These are phyloP conservation scores for Suhomyces bribrorum DNA, from an alignment of 1,139 yeast genomes.

Conservation along the genomic window DNA sequence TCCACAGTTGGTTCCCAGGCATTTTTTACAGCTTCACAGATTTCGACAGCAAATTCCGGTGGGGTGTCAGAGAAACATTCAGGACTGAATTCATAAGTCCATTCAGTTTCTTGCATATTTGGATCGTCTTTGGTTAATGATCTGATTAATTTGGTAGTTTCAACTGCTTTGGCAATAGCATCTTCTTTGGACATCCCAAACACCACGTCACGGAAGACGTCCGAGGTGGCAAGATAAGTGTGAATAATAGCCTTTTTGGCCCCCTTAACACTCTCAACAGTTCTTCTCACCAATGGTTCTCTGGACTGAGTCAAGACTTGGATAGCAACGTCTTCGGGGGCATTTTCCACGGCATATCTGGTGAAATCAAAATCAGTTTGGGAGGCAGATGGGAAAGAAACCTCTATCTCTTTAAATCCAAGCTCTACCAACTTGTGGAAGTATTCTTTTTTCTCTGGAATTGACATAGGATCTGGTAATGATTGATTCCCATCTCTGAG, in stretches of 20 bases:
- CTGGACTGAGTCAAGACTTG: conserved; percentile 52
- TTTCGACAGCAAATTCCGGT: conserved; percentile 43
- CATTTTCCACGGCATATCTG: conserved; percentile 48
- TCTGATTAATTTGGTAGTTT: conserved; percentile 42
- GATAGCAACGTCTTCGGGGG: conserved; percentile 48
- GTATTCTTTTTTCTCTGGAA: conserved; percentile 46
- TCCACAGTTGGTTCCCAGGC: conserved; percentile 50
- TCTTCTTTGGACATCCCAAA: conserved; percentile 46
- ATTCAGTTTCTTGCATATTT: conserved; percentile 39
- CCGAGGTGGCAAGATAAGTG: conserved; percentile 50
- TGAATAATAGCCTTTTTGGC: conserved; percentile 52
- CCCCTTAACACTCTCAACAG: conserved; percentile 49
- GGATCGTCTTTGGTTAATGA: conserved; percentile 47
- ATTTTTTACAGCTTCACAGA: conserved; percentile 48
- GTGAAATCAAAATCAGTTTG: conserved; percentile 54
- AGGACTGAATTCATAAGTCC: conserved; percentile 50
- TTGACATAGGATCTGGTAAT: conserved; percentile 52
- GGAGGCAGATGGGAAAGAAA: conserved; percentile 50
- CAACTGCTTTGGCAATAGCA: conserved; percentile 43
- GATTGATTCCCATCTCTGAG: conserved; percentile 53
- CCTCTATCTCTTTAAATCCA: conserved; percentile 53
- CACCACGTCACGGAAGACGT: conserved; percentile 48
- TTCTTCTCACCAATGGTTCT: conserved; percentile 46
- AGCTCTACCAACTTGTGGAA: conserved; percentile 47
- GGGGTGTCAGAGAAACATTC: conserved; percentile 51